These are phyloP conservation scores for Tagetes erecta DNA, from an alignment of 129 eudicot genomes.

Conservation along the genomic window DNA sequence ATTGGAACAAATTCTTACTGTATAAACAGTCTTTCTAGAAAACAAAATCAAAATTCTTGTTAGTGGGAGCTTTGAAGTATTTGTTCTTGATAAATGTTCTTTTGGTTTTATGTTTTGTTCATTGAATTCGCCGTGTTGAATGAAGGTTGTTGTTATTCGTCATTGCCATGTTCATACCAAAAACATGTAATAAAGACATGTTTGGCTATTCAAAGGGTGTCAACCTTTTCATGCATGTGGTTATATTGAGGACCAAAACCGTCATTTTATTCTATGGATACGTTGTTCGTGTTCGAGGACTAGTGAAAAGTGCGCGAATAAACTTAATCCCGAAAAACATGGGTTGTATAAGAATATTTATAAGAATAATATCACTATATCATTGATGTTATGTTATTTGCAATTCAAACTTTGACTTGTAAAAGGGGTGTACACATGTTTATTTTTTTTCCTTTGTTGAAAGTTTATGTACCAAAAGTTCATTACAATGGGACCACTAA, in stretches of 20 bases:
- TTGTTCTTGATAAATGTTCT: constrained; percentile 25
- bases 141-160: constrained; percentile 15
- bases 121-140: background rate
- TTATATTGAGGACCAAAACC: constrained; percentile 14
- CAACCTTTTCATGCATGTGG: background rate
- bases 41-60: background rate
- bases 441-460: background rate
- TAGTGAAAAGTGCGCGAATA: constrained; percentile 21
- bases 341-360: constrained; percentile 15
- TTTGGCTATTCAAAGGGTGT: constrained; percentile 5
- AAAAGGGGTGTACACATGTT: background rate
- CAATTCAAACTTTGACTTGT: constrained; percentile 26
- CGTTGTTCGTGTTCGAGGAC: constrained; percentile 13
- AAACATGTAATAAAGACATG: background rate
- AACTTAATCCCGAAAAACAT: background rate
- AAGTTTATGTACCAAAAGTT: background rate
- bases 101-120: constrained; percentile 17
- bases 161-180: constrained; percentile 4
- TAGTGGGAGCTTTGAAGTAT: constrained; percentile 28
- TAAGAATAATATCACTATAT: constrained; percentile 8
- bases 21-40: background rate
- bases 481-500: constrained; percentile 13
- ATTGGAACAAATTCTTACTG: background rate
- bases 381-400: background rate
- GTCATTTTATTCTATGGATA: background rate